Base-by-base conservation (phyloP, 2,329 filamentous ascomycete genomes). In the Xylaria arbuscula region DNA sequence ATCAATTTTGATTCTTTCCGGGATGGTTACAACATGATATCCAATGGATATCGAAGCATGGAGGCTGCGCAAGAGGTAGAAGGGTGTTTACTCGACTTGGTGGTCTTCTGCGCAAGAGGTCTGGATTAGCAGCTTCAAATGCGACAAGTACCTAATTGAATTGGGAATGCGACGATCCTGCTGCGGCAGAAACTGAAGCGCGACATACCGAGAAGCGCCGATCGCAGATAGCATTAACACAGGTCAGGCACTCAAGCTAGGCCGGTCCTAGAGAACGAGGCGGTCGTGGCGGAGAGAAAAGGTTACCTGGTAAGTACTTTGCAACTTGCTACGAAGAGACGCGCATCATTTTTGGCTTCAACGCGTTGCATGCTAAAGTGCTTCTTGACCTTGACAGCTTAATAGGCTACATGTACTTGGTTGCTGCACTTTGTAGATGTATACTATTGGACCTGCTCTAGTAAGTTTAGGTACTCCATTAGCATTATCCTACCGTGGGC, bases 331-430 rank as follows among this genome's bases (percentile, higher is more conserved):
- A 34, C 54, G 36, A 45, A 42, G 61, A 59, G 59, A 72, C 71
- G 71, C 71, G 65, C 62, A 63, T 38, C 32, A 19, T 50, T 60
- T 54, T 69, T 66, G 36, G 17, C 34, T 32, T 64, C 69, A 45
- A 67, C 71, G 71, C 69, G 71, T 71, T 63, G 54, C 51, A 28
- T 50, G 22, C 32, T 50, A 55, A 57, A 62, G 51, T 65, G 56
- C 51, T 56, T 63, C 36, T 50, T 22, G 50, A 32, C 34, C 3
- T 6, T 13, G 13, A 17, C 2, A 38, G 32, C 40, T 45, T 17
- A 40, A 13, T 13, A 40, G 40, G n/a, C n/a, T 45, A 45, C 42
- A 45, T 6, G 42, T 47, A 22, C n/a, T n/a, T n/a, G n/a, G n/a
- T n/a, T n/a, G n/a, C 10, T 9, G 1, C 8, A 19, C 10, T 15